These are phyloP conservation scores for Trichosanthes truncata DNA, from an alignment of 306 rosid genomes.

Conservation along the genomic window DNA sequence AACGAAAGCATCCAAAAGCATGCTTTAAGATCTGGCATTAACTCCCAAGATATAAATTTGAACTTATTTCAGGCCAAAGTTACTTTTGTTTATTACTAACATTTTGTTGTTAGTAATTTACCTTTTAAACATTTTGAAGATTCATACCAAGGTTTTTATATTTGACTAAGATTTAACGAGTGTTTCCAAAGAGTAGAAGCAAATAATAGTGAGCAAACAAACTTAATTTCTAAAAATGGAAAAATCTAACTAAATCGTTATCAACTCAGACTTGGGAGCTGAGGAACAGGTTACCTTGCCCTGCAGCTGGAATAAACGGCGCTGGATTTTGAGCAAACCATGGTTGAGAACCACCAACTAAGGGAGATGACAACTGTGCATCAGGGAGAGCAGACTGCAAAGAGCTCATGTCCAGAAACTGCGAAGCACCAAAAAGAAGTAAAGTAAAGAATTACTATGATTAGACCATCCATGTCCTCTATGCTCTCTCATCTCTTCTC, in stretches of 20 bases:
- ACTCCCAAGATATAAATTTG: neutral
- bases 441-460: neutral
- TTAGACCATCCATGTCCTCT: neutral
- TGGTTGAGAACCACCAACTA: slow-evolving; percentile 46
- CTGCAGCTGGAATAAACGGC: slow-evolving; percentile 49
- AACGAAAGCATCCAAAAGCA: neutral
- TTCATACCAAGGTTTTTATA: neutral
- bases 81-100: neutral
- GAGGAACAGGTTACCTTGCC: slow-evolving; percentile 39
- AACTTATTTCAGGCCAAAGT: neutral
- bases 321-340: slow-evolving; percentile 61
- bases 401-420: slow-evolving; percentile 74
- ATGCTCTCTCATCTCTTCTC: too few relatives aligned
- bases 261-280: neutral
- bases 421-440: neutral
- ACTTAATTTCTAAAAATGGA: too few relatives aligned
- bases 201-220: neutral
- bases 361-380: slow-evolving; percentile 43
- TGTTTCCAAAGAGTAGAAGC: neutral
- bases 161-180: neutral
- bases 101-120: neutral
- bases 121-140: neutral
- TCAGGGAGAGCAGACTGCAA: slow-evolving; percentile 66
- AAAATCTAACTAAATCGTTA: neutral
- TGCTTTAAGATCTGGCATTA: slow-evolving; percentile 5